Evolutionary conservation across 2,329 filamentous ascomycete species (phyloP).

Genomic region (Parafenestella ontariensis): DNA sequence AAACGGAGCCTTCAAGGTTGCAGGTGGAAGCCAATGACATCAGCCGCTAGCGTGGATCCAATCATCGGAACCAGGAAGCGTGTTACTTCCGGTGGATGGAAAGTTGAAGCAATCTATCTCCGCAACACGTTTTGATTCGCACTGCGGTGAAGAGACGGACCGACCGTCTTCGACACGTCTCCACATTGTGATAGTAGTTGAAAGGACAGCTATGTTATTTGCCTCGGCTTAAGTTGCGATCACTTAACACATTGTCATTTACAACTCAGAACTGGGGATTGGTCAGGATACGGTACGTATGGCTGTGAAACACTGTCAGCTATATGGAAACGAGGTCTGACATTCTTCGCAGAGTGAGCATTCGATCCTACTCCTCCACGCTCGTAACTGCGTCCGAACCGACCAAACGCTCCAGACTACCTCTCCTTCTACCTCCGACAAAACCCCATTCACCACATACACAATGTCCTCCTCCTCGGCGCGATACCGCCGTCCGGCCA

Average conservation of each 20-base stretch:
- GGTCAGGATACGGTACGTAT: no score
- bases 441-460: not conserved
- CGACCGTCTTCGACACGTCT: slow-evolving; percentile 16
- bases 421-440: not conserved
- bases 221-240: not conserved
- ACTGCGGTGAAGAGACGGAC: slow-evolving; percentile 1
- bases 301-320: no score
- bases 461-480: slow-evolving; percentile 31
- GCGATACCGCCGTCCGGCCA: slow-evolving; percentile 30
- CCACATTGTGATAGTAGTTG: not conserved
- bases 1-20: not conserved
- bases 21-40: slow-evolving; percentile 20
- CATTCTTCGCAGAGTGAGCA: no score
- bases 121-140: slow-evolving; percentile 5
- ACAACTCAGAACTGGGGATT: no score
- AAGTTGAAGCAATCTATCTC: slow-evolving; percentile 22
- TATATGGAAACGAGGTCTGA: no score
- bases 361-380: no score
- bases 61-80: slow-evolving; percentile 20
- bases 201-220: not conserved
- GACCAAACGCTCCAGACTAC: not conserved
- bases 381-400: no score
- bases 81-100: slow-evolving; percentile 14
- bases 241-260: no score
- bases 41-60: slow-evolving; percentile 13